Evolutionary conservation across 352 stramenopile genomes (phyloP).

Genomic region (Phytopythium helicoides): DNA sequence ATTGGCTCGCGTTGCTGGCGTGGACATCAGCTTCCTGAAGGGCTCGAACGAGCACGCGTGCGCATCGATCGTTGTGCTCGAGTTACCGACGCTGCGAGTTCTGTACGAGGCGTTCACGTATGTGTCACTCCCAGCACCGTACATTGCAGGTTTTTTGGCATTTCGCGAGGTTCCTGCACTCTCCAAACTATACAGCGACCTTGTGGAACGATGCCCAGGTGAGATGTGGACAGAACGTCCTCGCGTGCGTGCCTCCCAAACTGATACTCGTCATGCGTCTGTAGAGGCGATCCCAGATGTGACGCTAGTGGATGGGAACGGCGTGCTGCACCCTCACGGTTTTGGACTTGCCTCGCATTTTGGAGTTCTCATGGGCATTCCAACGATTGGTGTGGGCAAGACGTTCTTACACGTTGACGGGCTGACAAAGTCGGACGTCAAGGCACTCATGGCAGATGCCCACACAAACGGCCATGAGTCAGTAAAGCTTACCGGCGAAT

Average conservation of each 20-base stretch:
- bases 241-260: not conserved
- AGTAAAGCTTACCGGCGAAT: conserved; percentile 51
- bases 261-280: not conserved
- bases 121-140: conserved; percentile 72
- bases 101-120: conserved; percentile 86
- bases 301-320: conserved; percentile 93
- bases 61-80: conserved; percentile 76
- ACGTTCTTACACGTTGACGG: conserved; percentile 90
- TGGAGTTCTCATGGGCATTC: conserved; percentile 85
- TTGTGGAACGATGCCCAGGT: conserved; percentile 53
- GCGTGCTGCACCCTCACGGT: conserved; percentile 82
- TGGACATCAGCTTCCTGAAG: conserved; percentile 86
- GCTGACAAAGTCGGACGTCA: conserved; percentile 70
- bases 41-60: conserved; percentile 78
- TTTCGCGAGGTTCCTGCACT: conserved; percentile 80
- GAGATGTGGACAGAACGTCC: not conserved
- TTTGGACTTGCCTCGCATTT: conserved; percentile 94
- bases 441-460: conserved; percentile 43
- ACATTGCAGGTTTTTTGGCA: conserved; percentile 79
- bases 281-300: conserved; percentile 76
- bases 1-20: conserved; percentile 55
- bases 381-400: conserved; percentile 90
- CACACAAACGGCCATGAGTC: conserved; percentile 27
- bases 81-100: conserved; percentile 54
- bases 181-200: conserved; percentile 61